A percentile compares a stretch with the other conserved stretches of the same genome.
Evolutionary conservation across 192 early-diverging fungal species (phyloP).

Genomic region (Podila epicladia): DNA sequence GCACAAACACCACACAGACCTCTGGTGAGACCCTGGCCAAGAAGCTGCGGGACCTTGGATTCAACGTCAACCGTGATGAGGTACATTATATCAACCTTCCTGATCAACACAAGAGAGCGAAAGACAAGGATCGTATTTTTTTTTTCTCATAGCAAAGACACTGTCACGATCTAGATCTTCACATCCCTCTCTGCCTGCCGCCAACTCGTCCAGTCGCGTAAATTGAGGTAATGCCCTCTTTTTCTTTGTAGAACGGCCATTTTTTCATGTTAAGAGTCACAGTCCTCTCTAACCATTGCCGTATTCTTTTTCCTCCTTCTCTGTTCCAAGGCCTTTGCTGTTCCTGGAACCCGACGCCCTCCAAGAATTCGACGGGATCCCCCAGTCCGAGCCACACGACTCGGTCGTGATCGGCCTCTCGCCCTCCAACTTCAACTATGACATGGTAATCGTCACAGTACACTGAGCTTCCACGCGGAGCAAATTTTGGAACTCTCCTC

Average conservation of each 20-base stretch:
- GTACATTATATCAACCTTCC: constrained; percentile 30
- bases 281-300: background rate
- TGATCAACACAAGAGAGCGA: background rate
- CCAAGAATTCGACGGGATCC: constrained; percentile 74
- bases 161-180: constrained; percentile 63
- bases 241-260: background rate
- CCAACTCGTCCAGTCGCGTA: constrained; percentile 59
- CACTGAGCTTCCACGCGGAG: no score
- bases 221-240: constrained; percentile 48
- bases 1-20: constrained; percentile 92
- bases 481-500: no score
- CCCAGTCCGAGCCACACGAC: constrained; percentile 64
- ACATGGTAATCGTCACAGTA: constrained; percentile 51
- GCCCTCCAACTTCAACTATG: constrained; percentile 75
- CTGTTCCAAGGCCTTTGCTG: constrained; percentile 71
- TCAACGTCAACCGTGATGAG: constrained; percentile 68
- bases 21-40: constrained; percentile 62
- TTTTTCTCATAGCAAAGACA: background rate
- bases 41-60: constrained; percentile 73
- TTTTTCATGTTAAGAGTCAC: background rate
- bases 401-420: constrained; percentile 88
- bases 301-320: background rate
- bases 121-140: background rate
- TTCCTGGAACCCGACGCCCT: constrained; percentile 79
- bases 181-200: constrained; percentile 85